Conservation (phyloP, 1,284 basidiomycete species). For the Fomitopsis schrenkii region DNA sequence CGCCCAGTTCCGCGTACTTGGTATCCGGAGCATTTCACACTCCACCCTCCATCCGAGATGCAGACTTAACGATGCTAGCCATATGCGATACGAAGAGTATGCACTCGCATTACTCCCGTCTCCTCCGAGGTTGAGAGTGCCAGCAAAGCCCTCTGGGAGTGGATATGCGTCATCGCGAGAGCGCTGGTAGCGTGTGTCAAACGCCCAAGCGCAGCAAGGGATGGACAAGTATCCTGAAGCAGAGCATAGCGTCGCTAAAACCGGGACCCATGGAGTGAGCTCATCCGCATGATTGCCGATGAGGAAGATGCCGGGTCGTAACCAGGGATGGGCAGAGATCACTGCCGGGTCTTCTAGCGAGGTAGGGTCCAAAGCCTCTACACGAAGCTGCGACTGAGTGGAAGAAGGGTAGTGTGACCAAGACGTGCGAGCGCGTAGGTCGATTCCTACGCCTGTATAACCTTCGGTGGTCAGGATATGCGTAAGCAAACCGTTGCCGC, state of each 20-base stretch:
- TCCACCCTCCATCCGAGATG: conserved; percentile 86
- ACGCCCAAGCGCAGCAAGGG: conserved; percentile 86
- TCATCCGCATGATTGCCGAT: conserved; percentile 98
- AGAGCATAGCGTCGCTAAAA: conserved; percentile 57
- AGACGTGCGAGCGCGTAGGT: conserved; percentile 64
- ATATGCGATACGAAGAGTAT: conserved; percentile 80
- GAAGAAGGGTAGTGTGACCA: conserved; percentile 73
- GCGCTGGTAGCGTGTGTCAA: conserved; percentile 62
- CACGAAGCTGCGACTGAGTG: conserved; percentile 56
- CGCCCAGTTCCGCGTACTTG: conserved; percentile 91
- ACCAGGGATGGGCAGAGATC: conserved; percentile 15
- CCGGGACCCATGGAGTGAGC: conserved; percentile 85
- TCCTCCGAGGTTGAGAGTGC: conserved; percentile 53
- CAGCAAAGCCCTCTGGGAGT: conserved; percentile 38
- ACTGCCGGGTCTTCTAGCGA: conserved; percentile 3
- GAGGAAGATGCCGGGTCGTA: conserved; percentile 59
- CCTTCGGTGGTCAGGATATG: conserved; percentile 85
- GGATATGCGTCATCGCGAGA: conserved; percentile 35
- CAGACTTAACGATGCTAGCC: conserved; percentile 68
- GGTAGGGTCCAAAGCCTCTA: conserved; percentile 66
- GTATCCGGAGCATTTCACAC: conserved; percentile 84
- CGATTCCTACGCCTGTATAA: conserved; percentile 80
- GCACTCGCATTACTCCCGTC: conserved; percentile 54
- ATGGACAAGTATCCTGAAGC: conserved; percentile 84
- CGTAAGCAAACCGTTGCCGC: conserved; percentile 86